phyloP scores from a whole-genome alignment of 306 rosid genomes.

The Vigna angularis region DNA sequence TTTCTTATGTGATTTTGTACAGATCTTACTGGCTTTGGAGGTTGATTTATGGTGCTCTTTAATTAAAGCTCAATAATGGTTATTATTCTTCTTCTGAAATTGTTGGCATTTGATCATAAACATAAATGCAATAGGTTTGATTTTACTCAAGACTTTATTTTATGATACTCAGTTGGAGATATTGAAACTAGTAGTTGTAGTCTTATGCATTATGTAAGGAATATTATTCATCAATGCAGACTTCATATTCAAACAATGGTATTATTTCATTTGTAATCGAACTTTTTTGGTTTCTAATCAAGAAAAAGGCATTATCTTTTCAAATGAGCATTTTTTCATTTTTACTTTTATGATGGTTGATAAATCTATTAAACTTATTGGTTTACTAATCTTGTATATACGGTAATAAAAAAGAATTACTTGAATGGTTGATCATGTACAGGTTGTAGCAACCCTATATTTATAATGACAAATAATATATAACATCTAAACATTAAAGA shows the following conservation, averaged over 20 bases:
- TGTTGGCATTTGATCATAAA: conserved; percentile 22
- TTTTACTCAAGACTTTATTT: neutral
- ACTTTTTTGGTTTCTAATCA: neutral
- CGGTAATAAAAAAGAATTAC: too few species aligned
- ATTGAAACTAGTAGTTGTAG: neutral
- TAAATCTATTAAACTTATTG: neutral
- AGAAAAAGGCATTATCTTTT: neutral
- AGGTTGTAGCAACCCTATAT: neutral
- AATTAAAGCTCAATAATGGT: conserved; percentile 16
- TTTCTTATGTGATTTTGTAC: neutral
- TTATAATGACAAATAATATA: too few species aligned
- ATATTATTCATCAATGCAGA: neutral
- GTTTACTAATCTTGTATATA: too few species aligned
- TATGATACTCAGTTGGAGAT: neutral
- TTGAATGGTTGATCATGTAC: neutral
- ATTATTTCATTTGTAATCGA: neutral
- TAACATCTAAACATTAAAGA: too few species aligned
- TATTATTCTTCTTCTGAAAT: conserved; percentile 30
- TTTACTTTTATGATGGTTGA: neutral
- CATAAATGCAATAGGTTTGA: conserved; percentile 41
- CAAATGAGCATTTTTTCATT: neutral
- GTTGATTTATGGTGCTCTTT: conserved; percentile 41
- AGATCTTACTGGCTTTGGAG: conserved; percentile 38
- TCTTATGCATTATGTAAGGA: neutral
- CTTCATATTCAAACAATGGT: neutral